Conservation (phyloP, 805 yeast genomes). For the Kodamaea restingae region DNA sequence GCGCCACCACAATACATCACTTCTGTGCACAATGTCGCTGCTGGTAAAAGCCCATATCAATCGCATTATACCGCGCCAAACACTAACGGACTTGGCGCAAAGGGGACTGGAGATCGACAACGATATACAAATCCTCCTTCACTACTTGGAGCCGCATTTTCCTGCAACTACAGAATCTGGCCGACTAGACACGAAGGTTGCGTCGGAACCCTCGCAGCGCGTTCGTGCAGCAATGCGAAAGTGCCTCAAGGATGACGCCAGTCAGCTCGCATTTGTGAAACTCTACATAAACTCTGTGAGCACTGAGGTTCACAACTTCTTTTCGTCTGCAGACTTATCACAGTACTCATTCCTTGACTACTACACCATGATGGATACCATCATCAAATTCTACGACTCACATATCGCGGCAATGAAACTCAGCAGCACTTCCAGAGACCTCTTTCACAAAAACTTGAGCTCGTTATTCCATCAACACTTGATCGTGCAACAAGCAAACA, state of each 20-base stretch:
- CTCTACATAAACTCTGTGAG: conserved; percentile 32
- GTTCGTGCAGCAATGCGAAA: conserved; percentile 34
- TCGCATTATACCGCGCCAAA: conserved; percentile 11
- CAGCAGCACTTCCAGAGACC: conserved; percentile 14
- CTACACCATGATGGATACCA: conserved; percentile 15
- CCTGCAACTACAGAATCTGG: conserved; percentile 11
- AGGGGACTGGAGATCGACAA: conserved; percentile 26
- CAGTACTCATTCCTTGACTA: conserved; percentile 12
- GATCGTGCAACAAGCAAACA: conserved; percentile 2
- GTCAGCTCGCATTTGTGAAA: conserved; percentile 31
- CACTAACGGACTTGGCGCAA: conserved; percentile 10
- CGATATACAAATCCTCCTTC: conserved; percentile 29
- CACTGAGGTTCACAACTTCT: conserved; percentile 15
- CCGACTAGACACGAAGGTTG: neutral
- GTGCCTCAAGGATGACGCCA: conserved; percentile 31
- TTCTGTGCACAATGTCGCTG: neutral
- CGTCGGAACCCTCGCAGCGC: conserved; percentile 29
- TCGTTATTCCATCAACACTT: conserved; percentile 19
- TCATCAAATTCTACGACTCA: conserved; percentile 22
- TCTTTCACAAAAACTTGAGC: conserved; percentile 28
- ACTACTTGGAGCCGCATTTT: conserved; percentile 32
- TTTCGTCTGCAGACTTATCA: conserved; percentile 7
- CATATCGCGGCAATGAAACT: conserved; percentile 23
- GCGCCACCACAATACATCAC: too few species aligned
- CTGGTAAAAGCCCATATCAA: conserved; percentile 3